These are phyloP conservation scores for Leccinum truebloodii DNA, from an alignment of 768 basidiomycete species.

Conservation along the genomic window DNA sequence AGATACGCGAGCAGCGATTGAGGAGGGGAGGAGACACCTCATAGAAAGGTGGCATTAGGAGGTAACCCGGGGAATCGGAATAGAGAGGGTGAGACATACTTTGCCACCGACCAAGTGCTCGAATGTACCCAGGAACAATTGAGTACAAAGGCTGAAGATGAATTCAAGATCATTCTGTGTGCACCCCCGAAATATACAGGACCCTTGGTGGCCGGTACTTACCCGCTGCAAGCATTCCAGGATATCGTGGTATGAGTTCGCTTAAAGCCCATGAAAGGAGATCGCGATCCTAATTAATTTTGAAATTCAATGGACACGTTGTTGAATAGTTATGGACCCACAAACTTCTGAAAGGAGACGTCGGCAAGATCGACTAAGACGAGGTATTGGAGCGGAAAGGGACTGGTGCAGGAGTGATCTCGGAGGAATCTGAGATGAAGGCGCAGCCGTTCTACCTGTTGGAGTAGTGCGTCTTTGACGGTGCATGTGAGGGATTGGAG, in stretches of 20 bases:
- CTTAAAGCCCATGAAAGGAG: slow-evolving; percentile 63
- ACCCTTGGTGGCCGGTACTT: slow-evolving; percentile 12
- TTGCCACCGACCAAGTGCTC: slow-evolving; percentile 64
- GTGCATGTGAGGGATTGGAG: slow-evolving; percentile 41
- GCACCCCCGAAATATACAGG: background rate
- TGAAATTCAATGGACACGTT: slow-evolving; percentile 5
- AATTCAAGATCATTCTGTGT: slow-evolving; percentile 2
- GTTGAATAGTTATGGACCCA: slow-evolving; percentile 37
- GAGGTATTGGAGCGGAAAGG: slow-evolving; percentile 63
- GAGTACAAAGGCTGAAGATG: slow-evolving; percentile 57
- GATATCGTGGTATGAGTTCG: slow-evolving; percentile 69
- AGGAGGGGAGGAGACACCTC: slow-evolving; percentile 63
- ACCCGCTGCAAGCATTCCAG: slow-evolving; percentile 78
- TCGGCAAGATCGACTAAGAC: slow-evolving; percentile 64
- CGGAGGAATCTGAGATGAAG: slow-evolving; percentile 54
- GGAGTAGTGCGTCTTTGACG: slow-evolving; percentile 45
- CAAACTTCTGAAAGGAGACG: slow-evolving; percentile 55
- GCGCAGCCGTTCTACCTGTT: slow-evolving; percentile 58
- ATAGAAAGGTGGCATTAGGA: slow-evolving; percentile 7
- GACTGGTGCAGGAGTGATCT: slow-evolving; percentile 25
- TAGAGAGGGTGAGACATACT: slow-evolving; percentile 43
- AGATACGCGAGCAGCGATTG: slow-evolving; percentile 61
- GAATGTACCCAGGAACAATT: slow-evolving; percentile 78
- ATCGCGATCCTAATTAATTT: slow-evolving; percentile 51
- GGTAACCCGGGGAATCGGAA: slow-evolving; percentile 4